Evolutionary conservation across 1,284 basidiomycete species (phyloP).

Genomic region (Leccinum pachyderme): DNA sequence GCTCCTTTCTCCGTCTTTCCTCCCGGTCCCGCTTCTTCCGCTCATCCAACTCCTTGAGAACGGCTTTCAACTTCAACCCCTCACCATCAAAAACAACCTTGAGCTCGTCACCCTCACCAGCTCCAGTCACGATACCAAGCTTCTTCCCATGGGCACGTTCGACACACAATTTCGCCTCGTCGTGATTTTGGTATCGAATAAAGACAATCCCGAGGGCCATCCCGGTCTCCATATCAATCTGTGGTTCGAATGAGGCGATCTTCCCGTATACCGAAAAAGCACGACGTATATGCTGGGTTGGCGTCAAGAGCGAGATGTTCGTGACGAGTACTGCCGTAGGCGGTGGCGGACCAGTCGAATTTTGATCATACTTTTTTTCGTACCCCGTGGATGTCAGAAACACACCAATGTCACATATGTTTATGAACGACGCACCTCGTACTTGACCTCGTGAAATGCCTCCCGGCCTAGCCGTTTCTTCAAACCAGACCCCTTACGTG

Average conservation of each 20-base stretch:
- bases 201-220: slow-evolving; percentile 82
- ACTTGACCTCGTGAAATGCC: slow-evolving; percentile 51
- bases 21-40: slow-evolving; percentile 49
- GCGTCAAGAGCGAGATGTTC: slow-evolving; percentile 71
- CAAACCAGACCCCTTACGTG: slow-evolving; percentile 46
- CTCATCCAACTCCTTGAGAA: slow-evolving; percentile 60
- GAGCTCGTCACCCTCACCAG: slow-evolving; percentile 46
- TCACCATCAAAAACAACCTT: slow-evolving; percentile 64
- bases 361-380: slow-evolving; percentile 69
- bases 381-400: slow-evolving; percentile 12
- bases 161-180: slow-evolving; percentile 63
- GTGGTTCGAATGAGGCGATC: slow-evolving; percentile 72
- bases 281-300: slow-evolving; percentile 62
- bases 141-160: slow-evolving; percentile 59
- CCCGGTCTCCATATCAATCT: slow-evolving; percentile 79
- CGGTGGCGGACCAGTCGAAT: slow-evolving; percentile 76
- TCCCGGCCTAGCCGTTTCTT: slow-evolving; percentile 41
- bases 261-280: slow-evolving; percentile 71
- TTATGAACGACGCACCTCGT: slow-evolving; percentile 55
- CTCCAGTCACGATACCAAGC: slow-evolving; percentile 36
- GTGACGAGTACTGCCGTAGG: slow-evolving; percentile 75
- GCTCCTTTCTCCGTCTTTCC: slow-evolving; percentile 43
- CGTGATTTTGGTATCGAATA: slow-evolving; percentile 63
- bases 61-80: slow-evolving; percentile 53
- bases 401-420: neutral